Evolutionary conservation across 2,329 filamentous ascomycete genomes (phyloP), one percentile per base, ranked within the genome.

Genomic region (Xylariales sp.): DNA sequence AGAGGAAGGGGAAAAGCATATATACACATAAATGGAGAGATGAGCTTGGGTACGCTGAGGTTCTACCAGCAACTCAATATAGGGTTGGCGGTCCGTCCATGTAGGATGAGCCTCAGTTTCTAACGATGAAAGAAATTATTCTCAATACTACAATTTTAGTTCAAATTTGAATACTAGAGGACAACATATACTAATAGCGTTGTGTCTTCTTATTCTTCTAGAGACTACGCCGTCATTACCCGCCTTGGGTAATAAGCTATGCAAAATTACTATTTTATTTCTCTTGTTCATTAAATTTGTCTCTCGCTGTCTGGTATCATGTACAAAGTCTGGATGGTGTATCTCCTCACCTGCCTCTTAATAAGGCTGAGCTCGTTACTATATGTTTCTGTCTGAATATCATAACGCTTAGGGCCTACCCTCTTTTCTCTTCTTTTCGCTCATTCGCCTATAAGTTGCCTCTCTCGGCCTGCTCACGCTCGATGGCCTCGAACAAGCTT

Each of bases 401-500:
- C n/a, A 18, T 36, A n/a, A 36, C 5, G 8, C 52, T 8, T 7
- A 12, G 23, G 23, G 39, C 30, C 23, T 12, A 43, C 43, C 28
- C 39, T 16, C 32, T 9, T 28, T 23, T 18, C 10, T 30, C 5
- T 10, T 28, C 49, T 14, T 14, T 34, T 23, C 14, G 2, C 32
- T 53, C 46, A 45, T 58, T 12, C 5, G 12, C n/a, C 81, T 81
- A 93, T 81, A 97, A 79, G 78, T 97, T 97, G 1, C 95, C 94
- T 64, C 94, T 85, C 79, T 91, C 85, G 53, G 89, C 93, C 84
- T 97, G 95, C 80, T 97, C 94, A 58, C 94, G 85, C 86, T 97
- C 95, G 79, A 97, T 97, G 2, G 95, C 94, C 84, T 97, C 94
- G 76, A 97, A 97, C 74, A 97, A 77, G 69, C 91, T 94, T 88